Evolutionary conservation across 2,329 filamentous ascomycete genomes (phyloP).

Genomic region (Monilinia vaccinii-corymbosi): DNA sequence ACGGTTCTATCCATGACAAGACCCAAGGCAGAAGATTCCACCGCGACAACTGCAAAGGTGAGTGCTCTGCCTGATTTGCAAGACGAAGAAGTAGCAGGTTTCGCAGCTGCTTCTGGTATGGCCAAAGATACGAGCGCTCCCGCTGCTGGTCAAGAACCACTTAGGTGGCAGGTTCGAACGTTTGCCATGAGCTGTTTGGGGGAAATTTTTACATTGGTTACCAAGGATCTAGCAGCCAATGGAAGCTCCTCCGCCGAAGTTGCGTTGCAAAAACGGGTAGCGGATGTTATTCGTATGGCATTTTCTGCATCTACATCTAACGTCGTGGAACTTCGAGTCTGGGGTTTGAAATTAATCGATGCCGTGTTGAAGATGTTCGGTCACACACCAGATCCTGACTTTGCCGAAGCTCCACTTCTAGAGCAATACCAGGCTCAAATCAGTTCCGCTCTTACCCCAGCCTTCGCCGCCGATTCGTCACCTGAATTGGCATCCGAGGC

Average conservation of each 20-base stretch:
- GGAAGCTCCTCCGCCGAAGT: slow-evolving; percentile 70
- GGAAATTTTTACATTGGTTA: slow-evolving; percentile 71
- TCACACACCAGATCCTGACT: slow-evolving; percentile 90
- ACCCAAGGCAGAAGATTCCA: slow-evolving; percentile 47
- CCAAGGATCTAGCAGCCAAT: slow-evolving; percentile 68
- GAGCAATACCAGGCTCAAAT: slow-evolving; percentile 99
- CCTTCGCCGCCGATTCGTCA: slow-evolving; percentile 91
- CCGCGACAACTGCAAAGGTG: slow-evolving; percentile 37
- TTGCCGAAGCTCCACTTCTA: slow-evolving; percentile 89
- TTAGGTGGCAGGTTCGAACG: slow-evolving; percentile 91
- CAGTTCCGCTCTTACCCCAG: slow-evolving; percentile 88
- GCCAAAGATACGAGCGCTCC: slow-evolving; percentile 45
- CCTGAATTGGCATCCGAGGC: slow-evolving; percentile 93
- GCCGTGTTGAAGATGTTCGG: slow-evolving; percentile 94
- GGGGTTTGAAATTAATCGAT: slow-evolving; percentile 89
- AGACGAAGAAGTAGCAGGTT: slow-evolving; percentile 94
- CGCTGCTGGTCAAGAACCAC: slow-evolving; percentile 66
- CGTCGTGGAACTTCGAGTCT: slow-evolving; percentile 80
- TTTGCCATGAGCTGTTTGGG: slow-evolving; percentile 87
- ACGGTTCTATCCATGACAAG: slow-evolving; percentile 82
- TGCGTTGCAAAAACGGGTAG: slow-evolving; percentile 73
- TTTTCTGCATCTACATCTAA: slow-evolving; percentile 95
- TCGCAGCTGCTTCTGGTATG: slow-evolving; percentile 62
- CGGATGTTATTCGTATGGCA: slow-evolving; percentile 90
- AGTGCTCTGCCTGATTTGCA: slow-evolving; percentile 66